A percentile compares a stretch with the other conserved stretches of the same genome.
These are phyloP conservation scores for Smallanthus sonchifolius DNA, from an alignment of 129 eudicot species.

Conservation along the genomic window DNA sequence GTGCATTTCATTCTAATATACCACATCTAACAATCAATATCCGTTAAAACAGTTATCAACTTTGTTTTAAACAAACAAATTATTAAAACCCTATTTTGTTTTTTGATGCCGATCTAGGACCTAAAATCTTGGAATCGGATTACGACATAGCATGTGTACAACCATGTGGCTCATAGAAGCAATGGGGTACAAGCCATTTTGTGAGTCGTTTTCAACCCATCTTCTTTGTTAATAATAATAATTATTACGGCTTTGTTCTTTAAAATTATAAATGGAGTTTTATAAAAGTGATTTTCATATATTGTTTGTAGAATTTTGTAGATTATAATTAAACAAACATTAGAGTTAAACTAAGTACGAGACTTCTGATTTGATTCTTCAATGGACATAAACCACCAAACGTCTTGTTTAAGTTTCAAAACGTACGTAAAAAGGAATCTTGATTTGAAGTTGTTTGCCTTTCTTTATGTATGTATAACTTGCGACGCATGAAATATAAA, in stretches of 20 bases:
- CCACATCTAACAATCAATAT: neutral
- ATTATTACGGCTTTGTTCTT: neutral
- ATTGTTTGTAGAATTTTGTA: neutral
- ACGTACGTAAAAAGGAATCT: neutral
- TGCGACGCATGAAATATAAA: neutral
- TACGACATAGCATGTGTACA: constrained; percentile 33
- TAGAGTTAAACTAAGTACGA: neutral
- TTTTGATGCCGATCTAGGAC: constrained; percentile 6
- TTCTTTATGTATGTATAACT: neutral
- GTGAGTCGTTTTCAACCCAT: constrained; percentile 16
- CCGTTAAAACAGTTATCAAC: constrained; percentile 4
- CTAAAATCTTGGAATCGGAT: constrained; percentile 6
- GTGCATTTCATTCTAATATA: constrained; percentile 9
- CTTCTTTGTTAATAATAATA: neutral
- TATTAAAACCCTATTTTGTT: constrained; percentile 1
- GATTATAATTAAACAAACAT: neutral
- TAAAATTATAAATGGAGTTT: neutral
- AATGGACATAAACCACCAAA: neutral
- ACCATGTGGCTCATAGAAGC: constrained; percentile 27
- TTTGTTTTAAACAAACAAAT: constrained; percentile 1
- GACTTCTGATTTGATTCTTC: neutral
- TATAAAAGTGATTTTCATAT: neutral
- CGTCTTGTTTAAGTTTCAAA: neutral
- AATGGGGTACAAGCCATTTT: constrained; percentile 29
- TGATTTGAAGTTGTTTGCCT: neutral